These are phyloP conservation scores for Fusarium redolens DNA, from an alignment of 2,329 filamentous ascomycete species.

Conservation along the genomic window DNA sequence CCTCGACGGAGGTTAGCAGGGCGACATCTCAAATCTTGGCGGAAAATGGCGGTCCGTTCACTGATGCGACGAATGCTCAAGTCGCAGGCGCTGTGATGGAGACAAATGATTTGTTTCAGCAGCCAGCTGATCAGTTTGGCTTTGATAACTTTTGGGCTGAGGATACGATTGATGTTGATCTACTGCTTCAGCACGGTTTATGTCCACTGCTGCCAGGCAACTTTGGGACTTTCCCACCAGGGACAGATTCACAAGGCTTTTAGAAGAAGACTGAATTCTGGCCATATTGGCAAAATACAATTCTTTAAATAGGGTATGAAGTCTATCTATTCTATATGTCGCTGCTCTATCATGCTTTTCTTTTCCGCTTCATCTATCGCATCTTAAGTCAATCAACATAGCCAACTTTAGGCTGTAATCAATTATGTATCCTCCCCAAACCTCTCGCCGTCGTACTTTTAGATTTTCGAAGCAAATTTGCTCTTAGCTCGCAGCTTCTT, in stretches of 20 bases:
- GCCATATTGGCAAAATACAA: neutral
- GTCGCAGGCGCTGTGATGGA: neutral
- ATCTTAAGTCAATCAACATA: no score
- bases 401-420: no score
- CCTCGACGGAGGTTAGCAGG: rapidly evolving
- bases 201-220: constrained; percentile 15
- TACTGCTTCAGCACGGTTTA: constrained; percentile 23
- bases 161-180: constrained; percentile 22
- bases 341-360: neutral
- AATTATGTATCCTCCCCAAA: neutral
- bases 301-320: neutral
- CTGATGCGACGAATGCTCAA: neutral
- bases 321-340: neutral
- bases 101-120: neutral
- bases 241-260: neutral
- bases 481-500: constrained; percentile 30
- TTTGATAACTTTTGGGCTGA: constrained; percentile 22
- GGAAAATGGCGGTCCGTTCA: neutral
- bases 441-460: rapidly evolving
- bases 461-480: constrained; percentile 20
- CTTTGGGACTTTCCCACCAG: constrained; percentile 3
- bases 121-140: neutral
- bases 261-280: neutral
- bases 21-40: rapidly evolving
- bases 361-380: rapidly evolving